Evolutionary conservation across 1,284 basidiomycete species (phyloP).

Genomic region (Puccinia brachypodii): DNA sequence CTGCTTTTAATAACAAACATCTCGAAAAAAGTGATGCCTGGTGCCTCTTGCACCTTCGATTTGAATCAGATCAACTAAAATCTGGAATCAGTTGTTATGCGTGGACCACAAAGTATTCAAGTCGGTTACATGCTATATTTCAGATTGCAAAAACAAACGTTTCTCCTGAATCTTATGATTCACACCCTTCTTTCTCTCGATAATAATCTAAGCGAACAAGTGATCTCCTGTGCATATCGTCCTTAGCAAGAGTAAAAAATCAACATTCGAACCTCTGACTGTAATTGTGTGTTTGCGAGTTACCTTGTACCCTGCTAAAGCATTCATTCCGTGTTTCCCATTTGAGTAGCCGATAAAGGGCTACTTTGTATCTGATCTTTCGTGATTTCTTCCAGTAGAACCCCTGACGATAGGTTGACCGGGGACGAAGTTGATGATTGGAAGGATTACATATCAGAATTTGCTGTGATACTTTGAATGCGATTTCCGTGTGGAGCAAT

Average conservation of each 20-base stretch:
- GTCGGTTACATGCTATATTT: too few species aligned
- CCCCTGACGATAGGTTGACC: background rate
- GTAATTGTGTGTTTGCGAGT: background rate
- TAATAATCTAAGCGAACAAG: background rate
- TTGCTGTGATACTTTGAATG: background rate
- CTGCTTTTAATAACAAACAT: too few species aligned
- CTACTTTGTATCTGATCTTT: conserved; percentile 6
- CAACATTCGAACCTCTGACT: background rate
- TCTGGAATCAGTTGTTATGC: too few species aligned
- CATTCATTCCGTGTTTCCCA: background rate
- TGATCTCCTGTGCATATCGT: too few species aligned
- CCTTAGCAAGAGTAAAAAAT: too few species aligned
- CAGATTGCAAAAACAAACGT: too few species aligned
- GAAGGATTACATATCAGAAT: background rate
- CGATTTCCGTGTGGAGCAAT: background rate
- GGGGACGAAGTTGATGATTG: background rate
- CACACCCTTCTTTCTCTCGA: background rate
- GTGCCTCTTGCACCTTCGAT: too few species aligned
- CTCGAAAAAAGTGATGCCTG: too few species aligned
- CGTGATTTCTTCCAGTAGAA: conserved; percentile 22
- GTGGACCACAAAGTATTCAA: too few species aligned
- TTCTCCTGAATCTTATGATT: background rate
- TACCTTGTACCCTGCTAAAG: background rate
- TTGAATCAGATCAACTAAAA: too few species aligned
- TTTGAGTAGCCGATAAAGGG: background rate